Evolutionary conservation across 192 early-diverging fungal species (phyloP).

Genomic region (Backusella circina): DNA sequence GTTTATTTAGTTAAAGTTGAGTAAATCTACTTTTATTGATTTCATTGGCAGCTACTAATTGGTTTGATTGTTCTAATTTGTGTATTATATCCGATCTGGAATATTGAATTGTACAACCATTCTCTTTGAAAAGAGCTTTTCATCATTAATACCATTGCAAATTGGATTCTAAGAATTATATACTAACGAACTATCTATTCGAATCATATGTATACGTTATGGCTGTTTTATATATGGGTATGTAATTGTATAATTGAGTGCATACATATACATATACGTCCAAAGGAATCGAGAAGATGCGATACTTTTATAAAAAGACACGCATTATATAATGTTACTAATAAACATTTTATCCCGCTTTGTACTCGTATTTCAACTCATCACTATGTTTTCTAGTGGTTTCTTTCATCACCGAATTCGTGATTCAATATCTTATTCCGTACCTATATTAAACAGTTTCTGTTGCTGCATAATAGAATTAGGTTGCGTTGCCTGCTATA

Average conservation of each 20-base stretch:
- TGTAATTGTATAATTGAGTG: background rate
- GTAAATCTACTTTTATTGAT: background rate
- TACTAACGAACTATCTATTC: no score
- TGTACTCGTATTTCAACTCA: background rate
- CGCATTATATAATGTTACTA: no score
- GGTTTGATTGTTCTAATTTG: background rate
- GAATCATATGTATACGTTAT: background rate
- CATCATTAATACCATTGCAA: background rate
- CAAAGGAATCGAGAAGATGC: background rate
- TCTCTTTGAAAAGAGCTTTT: background rate
- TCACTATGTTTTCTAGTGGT: background rate
- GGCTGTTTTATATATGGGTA: background rate
- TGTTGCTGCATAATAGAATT: background rate
- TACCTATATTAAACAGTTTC: background rate
- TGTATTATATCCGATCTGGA: background rate
- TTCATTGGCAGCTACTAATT: background rate
- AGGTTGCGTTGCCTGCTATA: background rate
- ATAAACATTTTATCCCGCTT: background rate
- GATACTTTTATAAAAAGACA: no score
- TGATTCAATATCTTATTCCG: background rate
- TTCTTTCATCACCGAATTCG: background rate
- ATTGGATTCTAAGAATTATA: no score
- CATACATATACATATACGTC: background rate
- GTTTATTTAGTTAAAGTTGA: background rate
- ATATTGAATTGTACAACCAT: background rate